Percentiles rank a stretch among this genome's conserved stretches.
phyloP scores from a whole-genome alignment of 768 basidiomycete genomes.

The Lactarius vividus region DNA sequence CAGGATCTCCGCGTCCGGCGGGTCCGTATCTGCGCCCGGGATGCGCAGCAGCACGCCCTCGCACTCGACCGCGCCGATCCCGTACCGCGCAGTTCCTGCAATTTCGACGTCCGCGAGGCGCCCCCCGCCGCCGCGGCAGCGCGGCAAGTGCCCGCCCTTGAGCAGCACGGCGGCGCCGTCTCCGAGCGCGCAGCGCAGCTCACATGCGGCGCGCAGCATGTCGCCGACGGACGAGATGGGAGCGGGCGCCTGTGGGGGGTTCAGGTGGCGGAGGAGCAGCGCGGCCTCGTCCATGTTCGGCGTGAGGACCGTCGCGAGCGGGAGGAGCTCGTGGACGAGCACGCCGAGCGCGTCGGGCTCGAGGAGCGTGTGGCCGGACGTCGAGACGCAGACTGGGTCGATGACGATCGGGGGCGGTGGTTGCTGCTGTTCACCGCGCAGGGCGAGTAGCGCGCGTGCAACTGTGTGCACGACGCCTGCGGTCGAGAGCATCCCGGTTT shows the following conservation, averaged over 20 bases:
- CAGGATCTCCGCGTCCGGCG: constrained; percentile 63
- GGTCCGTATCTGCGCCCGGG: constrained; percentile 31
- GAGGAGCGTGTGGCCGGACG: constrained; percentile 80
- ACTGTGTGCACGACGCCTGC: constrained; percentile 51
- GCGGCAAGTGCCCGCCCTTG: constrained; percentile 78
- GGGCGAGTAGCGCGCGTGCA: constrained; percentile 45
- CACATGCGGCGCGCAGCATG: constrained; percentile 57
- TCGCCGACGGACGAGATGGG: constrained; percentile 48
- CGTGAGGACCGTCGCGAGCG: constrained; percentile 69
- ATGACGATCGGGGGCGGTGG: constrained; percentile 67
- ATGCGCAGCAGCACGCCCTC: constrained; percentile 30
- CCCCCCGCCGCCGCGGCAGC: constrained; percentile 30
- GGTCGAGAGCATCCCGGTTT: constrained; percentile 87
- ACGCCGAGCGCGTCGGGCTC: constrained; percentile 60
- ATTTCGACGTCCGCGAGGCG: constrained; percentile 44
- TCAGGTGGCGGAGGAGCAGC: constrained; percentile 50
- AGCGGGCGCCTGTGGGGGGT: background rate
- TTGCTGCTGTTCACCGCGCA: constrained; percentile 33
- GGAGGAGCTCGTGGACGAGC: constrained; percentile 63
- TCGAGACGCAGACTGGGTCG: constrained; percentile 91
- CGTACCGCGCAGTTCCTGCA: too few relatives aligned
- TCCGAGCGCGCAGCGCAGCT: constrained; percentile 42
- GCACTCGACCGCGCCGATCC: background rate
- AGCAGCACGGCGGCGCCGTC: constrained; percentile 63
- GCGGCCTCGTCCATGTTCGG: constrained; percentile 85